Evolutionary conservation across 805 yeast genomes (phyloP).

Genomic region (Yueomyces sp.): DNA sequence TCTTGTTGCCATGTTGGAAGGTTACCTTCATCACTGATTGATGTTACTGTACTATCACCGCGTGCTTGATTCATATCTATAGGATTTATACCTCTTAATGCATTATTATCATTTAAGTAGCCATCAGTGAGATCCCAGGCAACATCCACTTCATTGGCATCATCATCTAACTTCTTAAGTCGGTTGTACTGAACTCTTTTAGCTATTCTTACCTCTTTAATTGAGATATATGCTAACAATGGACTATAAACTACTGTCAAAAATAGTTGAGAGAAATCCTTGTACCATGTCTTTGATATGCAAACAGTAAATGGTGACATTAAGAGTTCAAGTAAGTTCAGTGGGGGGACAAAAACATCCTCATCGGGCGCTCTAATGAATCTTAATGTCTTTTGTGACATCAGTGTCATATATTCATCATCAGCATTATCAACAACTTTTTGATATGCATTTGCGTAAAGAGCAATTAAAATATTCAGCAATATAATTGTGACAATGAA

Average conservation of each 20-base stretch:
- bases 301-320: constrained; percentile 33
- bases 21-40: not conserved
- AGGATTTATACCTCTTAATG: constrained; percentile 12
- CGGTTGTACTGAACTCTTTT: constrained; percentile 62
- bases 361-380: constrained; percentile 84
- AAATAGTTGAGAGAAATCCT: constrained; percentile 35
- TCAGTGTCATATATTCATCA: constrained; percentile 73
- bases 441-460: constrained; percentile 74
- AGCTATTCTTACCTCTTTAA: constrained; percentile 54
- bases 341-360: constrained; percentile 74
- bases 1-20: not conserved
- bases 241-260: constrained; percentile 64
- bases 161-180: constrained; percentile 50
- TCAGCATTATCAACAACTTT: constrained; percentile 71
- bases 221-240: constrained; percentile 42
- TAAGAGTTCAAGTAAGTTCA: constrained; percentile 56
- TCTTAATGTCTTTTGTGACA: constrained; percentile 71
- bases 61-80: not conserved
- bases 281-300: constrained; percentile 21
- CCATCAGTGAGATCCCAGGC: constrained; percentile 84
- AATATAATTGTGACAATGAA: constrained; percentile 63
- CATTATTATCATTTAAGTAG: constrained; percentile 28
- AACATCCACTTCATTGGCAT: constrained; percentile 62
- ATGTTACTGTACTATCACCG: not conserved
- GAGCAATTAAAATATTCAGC: constrained; percentile 73